Conservation (phyloP, 768 basidiomycete genomes). For the Boletales sp. region DNA sequence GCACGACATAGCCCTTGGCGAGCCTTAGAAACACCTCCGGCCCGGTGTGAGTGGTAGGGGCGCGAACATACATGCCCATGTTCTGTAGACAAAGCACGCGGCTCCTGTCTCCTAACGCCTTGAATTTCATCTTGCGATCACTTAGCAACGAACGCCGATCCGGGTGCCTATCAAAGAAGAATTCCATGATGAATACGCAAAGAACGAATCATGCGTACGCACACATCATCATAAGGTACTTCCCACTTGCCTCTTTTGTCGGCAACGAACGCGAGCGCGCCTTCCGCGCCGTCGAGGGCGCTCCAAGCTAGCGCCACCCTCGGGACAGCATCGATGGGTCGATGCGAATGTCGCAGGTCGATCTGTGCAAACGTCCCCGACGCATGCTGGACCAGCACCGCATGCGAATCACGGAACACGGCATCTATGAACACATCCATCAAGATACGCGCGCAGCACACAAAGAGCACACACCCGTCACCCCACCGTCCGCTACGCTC, state of each 20-base stretch:
- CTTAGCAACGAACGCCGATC: constrained; percentile 19
- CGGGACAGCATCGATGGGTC: constrained; percentile 65
- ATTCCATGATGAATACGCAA: neutral
- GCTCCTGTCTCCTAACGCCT: constrained; percentile 57
- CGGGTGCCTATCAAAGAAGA: constrained; percentile 34
- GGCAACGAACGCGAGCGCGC: constrained; percentile 63
- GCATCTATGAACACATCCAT: constrained; percentile 46
- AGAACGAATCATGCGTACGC: constrained; percentile 20
- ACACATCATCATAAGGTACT: constrained; percentile 81
- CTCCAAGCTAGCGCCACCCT: constrained; percentile 67
- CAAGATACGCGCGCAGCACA: neutral
- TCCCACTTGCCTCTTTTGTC: constrained; percentile 56
- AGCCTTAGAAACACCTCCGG: constrained; percentile 49
- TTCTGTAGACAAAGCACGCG: constrained; percentile 52
- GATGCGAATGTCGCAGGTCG: constrained; percentile 62
- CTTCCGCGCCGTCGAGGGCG: constrained; percentile 33
- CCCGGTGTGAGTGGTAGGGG: constrained; percentile 19
- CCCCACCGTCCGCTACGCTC: constrained; percentile 64
- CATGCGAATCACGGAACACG: constrained; percentile 65
- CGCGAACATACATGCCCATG: constrained; percentile 46
- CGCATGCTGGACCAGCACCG: constrained; percentile 68
- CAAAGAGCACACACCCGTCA: constrained; percentile 53
- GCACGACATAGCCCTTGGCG: constrained; percentile 60
- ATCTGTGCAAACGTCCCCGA: constrained; percentile 79
- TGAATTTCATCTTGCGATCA: constrained; percentile 38